Conservation (phyloP, 2,329 filamentous ascomycete species). For the Raffaelea ambrosiae region DNA sequence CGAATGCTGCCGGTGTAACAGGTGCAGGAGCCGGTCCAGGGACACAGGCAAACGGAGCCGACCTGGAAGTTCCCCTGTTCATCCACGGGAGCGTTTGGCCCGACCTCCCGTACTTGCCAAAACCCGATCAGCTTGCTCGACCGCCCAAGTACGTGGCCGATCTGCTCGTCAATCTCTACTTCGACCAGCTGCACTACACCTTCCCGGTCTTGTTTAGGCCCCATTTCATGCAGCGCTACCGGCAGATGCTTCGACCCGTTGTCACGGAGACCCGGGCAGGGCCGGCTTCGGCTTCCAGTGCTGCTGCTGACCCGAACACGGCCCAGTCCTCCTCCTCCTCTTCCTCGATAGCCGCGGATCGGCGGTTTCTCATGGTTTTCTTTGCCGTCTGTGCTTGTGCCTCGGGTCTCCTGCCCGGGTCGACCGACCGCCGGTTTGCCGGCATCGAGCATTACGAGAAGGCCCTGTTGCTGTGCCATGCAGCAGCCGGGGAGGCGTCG, state of each 20-base stretch:
- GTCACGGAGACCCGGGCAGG: no score
- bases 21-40: no score
- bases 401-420: constrained; percentile 16
- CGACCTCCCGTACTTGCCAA: constrained; percentile 18
- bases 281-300: no score
- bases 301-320: neutral
- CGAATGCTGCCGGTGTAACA: neutral
- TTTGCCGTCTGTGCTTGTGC: constrained; percentile 21
- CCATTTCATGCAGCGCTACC: constrained; percentile 17
- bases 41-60: neutral
- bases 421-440: constrained; percentile 9
- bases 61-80: constrained; percentile 19
- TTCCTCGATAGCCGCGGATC: constrained; percentile 6
- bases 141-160: constrained; percentile 21
- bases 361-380: constrained; percentile 19
- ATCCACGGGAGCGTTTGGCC: constrained; percentile 18
- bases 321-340: no score
- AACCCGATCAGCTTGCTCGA: constrained; percentile 15
- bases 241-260: constrained; percentile 11
- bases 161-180: constrained; percentile 18
- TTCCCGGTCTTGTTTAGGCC: constrained; percentile 20
- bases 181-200: constrained; percentile 20
- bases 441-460: constrained; percentile 18
- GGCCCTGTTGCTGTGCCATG: constrained; percentile 17
- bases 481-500: constrained; percentile 18